Evolutionary conservation across 306 rosid species (phyloP).

Genomic region (Astragalus glycyphyllos): DNA sequence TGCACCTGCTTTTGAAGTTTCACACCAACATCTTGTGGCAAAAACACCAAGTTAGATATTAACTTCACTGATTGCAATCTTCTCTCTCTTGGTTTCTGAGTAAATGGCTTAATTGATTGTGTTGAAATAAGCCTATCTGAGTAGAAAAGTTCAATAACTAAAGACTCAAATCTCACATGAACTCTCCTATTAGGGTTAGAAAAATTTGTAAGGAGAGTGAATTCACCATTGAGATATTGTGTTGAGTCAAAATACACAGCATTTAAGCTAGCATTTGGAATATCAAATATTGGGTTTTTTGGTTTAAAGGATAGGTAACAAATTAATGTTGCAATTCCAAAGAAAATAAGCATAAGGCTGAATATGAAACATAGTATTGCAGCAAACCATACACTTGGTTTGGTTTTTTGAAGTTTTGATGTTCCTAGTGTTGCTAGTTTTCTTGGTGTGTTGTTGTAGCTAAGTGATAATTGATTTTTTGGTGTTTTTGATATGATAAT

Average conservation of each 20-base stretch:
- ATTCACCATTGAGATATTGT: constrained; percentile 80
- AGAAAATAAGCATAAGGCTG: constrained; percentile 78
- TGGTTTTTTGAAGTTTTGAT: constrained; percentile 61
- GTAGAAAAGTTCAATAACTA: constrained; percentile 67
- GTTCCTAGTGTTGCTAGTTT: constrained; percentile 48
- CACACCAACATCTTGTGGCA: constrained; percentile 78
- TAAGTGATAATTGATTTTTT: constrained; percentile 30
- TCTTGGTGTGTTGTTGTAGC: constrained; percentile 36
- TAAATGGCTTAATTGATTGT: constrained; percentile 67
- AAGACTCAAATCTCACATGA: constrained; percentile 66
- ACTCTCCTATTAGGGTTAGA: constrained; percentile 82
- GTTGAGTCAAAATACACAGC: constrained; percentile 79
- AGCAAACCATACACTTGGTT: constrained; percentile 78
- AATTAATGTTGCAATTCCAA: constrained; percentile 76
- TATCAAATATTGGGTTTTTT: constrained; percentile 67
- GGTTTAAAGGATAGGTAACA: constrained; percentile 75
- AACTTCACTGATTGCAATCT: constrained; percentile 69
- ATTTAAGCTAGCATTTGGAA: constrained; percentile 77
- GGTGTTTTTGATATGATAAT: constrained; percentile 47
- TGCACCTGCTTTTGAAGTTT: constrained; percentile 73
- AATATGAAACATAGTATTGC: constrained; percentile 75
- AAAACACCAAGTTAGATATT: constrained; percentile 77
- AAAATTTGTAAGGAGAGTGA: constrained; percentile 74
- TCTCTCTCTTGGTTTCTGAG: constrained; percentile 61
- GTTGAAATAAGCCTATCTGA: constrained; percentile 72